Base-by-base conservation (phyloP, 2,329 filamentous ascomycete genomes). In the Periconia digitata region DNA sequence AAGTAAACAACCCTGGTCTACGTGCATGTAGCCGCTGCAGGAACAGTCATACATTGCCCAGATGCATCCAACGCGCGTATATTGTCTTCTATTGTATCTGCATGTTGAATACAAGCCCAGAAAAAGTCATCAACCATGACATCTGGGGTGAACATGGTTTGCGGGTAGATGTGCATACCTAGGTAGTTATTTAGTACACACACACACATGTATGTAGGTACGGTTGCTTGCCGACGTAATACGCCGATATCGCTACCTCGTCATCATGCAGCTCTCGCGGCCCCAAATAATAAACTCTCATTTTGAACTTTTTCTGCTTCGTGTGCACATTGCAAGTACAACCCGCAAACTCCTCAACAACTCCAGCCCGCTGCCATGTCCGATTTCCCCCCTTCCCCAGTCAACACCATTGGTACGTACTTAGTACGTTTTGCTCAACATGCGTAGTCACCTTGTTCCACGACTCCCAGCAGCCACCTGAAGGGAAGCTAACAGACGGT, bases 361-460 rank as follows among this genome's bases (percentile, higher is more conserved):
- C 21, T n/a, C 17, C 27, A 43, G 35, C 36, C 35, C 27, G 29
- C 40, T 44, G 54, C 39, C 29, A 71, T 71, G 68, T 58, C 67
- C 44, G 60, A 69, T 39, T 70, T 61, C 67, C 90, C 90, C 57
- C 90, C 90, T 23, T 83, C 87, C 10, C 86, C 89, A 3, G 84
- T 89, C 59, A 84, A 84, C 66, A 87, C 87, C 56, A 92, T 95
- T 76, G 82, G 80, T 82, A 72, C 39, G 72, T 64, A 29, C n/a
- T 95, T 76, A 82, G 80, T 82, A 72, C 39, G 72, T 64, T 32
- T 32, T 4, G n/a, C n/a, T 32, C 27, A 32, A 32, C 27, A 32
- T 3, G n/a, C n/a, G 27, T 15, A 32, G 27, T 10, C 27, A 10
- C 10, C 27, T 32, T 10, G 27, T 17, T 10, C 18, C 35, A 17